Evolutionary conservation across 441 rosid species (phyloP).

Genomic region (Gossypium schwendimanii): DNA sequence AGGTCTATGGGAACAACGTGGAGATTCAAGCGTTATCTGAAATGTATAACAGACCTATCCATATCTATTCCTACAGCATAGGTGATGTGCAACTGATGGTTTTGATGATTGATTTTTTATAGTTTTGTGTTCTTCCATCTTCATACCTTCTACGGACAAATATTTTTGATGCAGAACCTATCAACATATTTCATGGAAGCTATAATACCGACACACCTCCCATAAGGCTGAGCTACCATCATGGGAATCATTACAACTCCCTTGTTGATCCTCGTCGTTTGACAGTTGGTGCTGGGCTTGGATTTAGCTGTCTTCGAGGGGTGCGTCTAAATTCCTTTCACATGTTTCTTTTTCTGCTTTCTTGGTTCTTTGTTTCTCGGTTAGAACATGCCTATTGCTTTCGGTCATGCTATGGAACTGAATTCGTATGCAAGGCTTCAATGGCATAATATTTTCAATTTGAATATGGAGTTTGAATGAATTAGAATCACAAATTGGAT

Average conservation of each 20-base stretch:
- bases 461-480: not conserved
- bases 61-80: constrained; percentile 81
- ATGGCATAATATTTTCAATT: not conserved
- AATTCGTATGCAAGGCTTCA: not conserved
- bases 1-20: constrained; percentile 98
- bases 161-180: constrained; percentile 56
- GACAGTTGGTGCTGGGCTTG: constrained; percentile 91
- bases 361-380: not conserved
- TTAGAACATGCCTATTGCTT: not conserved
- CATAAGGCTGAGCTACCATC: constrained; percentile 80
- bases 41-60: constrained; percentile 94
- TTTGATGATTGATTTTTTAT: not conserved
- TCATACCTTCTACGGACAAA: constrained; percentile 13
- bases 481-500: not conserved
- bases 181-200: constrained; percentile 89
- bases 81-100: constrained; percentile 33
- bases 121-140: not conserved
- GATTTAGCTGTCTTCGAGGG: constrained; percentile 91
- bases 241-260: constrained; percentile 95
- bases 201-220: constrained; percentile 87
- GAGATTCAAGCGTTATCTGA: constrained; percentile 97
- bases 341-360: not conserved
- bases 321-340: constrained; percentile 30
- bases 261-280: constrained; percentile 82
- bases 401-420: not conserved